These are phyloP conservation scores for Prunus mume DNA, from an alignment of 306 rosid genomes.

Conservation along the genomic window DNA sequence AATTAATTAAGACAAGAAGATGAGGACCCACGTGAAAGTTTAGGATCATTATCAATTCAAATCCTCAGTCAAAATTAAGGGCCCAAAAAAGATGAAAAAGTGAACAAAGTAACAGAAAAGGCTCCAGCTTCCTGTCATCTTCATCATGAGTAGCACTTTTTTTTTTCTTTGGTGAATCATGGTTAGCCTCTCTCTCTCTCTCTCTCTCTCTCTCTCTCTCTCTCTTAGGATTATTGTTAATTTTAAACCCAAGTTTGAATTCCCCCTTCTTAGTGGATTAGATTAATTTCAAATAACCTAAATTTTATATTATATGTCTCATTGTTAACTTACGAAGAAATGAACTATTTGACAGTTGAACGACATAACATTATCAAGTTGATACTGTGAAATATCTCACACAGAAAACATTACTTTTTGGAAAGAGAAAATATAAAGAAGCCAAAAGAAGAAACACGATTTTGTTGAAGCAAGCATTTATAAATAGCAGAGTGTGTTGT, in stretches of 20 bases:
- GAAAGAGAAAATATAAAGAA: not conserved
- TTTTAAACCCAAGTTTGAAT: no score
- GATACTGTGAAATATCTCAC: not conserved
- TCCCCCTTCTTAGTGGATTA: no score
- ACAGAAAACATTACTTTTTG: constrained; percentile 2
- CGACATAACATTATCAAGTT: not conserved
- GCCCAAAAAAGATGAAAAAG: not conserved
- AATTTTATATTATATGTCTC: no score
- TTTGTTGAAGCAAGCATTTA: not conserved
- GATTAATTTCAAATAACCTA: no score
- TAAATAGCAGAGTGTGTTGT: not conserved
- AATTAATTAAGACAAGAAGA: not conserved
- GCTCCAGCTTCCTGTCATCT: constrained; percentile 5
- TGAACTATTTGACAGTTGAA: not conserved
- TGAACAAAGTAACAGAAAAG: not conserved
- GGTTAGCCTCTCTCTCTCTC: constrained; percentile 1
- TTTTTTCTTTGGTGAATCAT: not conserved
- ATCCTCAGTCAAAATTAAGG: constrained; percentile 22
- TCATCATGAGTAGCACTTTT: constrained; percentile 4
- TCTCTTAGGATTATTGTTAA: no score
- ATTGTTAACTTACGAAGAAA: no score
- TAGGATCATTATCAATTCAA: constrained; percentile 5
- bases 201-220: not conserved
- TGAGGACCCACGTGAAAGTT: constrained; percentile 22
- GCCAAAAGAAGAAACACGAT: not conserved